Conservation (phyloP, 805 yeast species). For the Kodamaea nitidulidarum region DNA sequence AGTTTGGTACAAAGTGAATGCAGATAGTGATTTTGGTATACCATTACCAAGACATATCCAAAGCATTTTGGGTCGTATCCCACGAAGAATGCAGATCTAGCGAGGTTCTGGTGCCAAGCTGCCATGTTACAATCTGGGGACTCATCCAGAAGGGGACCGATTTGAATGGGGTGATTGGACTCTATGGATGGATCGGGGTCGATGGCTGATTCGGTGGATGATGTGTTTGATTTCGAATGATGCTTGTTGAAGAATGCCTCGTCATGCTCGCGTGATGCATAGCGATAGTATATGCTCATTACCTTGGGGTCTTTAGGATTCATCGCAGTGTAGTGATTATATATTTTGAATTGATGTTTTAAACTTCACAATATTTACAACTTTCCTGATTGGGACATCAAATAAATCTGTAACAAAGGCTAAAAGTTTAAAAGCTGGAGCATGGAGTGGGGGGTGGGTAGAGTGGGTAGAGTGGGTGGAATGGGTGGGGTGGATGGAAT, state of each 20-base stretch:
- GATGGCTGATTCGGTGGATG: too few species aligned
- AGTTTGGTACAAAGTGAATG: conserved; percentile 49
- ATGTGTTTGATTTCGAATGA: background rate
- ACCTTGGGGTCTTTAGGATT: conserved; percentile 1
- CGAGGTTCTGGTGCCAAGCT: conserved; percentile 42
- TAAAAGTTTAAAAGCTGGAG: background rate
- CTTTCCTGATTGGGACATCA: conserved; percentile 4
- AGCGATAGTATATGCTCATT: conserved; percentile 38
- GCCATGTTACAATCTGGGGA: conserved; percentile 8
- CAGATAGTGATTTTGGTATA: conserved; percentile 47
- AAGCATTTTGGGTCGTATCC: conserved; percentile 47
- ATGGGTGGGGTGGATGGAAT: background rate
- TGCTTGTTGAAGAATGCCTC: conserved; percentile 13
- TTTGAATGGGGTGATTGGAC: background rate
- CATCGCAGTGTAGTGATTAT: conserved; percentile 2
- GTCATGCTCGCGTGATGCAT: conserved; percentile 37
- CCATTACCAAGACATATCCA: conserved; percentile 44
- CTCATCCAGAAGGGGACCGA: background rate
- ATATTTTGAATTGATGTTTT: background rate
- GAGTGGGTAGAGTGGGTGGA: background rate
- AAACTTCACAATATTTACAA: conserved; percentile 4
- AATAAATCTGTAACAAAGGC: background rate
- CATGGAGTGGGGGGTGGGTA: background rate
- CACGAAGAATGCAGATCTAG: conserved; percentile 49
- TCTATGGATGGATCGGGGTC: too few species aligned